Evolutionary conservation across 495 filamentous ascomycete genomes (phyloP), one percentile per base, ranked within the genome.

Genomic region (Neurospora sp.): DNA sequence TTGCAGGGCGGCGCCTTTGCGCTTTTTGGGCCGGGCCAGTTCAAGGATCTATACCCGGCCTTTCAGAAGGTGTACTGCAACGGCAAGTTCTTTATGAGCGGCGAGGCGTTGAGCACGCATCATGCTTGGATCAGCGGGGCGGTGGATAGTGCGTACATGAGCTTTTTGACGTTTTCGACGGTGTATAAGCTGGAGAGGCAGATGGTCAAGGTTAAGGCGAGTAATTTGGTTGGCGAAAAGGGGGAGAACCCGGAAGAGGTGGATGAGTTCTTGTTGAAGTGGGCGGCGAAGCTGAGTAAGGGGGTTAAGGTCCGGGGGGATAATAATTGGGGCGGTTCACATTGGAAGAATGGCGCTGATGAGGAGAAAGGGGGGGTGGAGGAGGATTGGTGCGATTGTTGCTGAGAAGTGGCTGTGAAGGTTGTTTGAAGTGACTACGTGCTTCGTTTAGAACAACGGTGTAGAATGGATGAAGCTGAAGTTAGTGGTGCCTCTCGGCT

Each of bases 111-210:
- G 4, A 83, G 82, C 71, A 71, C 76, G 5, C 82, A 85, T n/a
- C 84, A 85, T 71, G 84, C 80, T 0, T 85, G 84, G 84, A 80
- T 85, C 62, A 77, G 78, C 2, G 83, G 83, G 5, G 77, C 83
- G 2, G 54, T 84, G 15, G 78, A 83, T 28, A 78, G 76, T 45
- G 75, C 73, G 7, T 73, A 73, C 8, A 38, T 38, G 69, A 48
- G 31, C 28, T 37, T 71, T 13, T 10, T 71, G 42, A 39, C 28
- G 5, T 73, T 37, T 34, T 8, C 70, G 21, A 24, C 42, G 17
- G 34, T 36, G 39, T 34, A 10, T 37, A 19, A 39, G 5, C 66
- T 71, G 7, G 15, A 54, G 69, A 28, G 6, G 34, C 3, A 24
- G n/a, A 38, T 36, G 69, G 31, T 73, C 0, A 54, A 66, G 40